phyloP scores from a whole-genome alignment of 208 protist genomes.

The Vickermania ingenoplastis region DNA sequence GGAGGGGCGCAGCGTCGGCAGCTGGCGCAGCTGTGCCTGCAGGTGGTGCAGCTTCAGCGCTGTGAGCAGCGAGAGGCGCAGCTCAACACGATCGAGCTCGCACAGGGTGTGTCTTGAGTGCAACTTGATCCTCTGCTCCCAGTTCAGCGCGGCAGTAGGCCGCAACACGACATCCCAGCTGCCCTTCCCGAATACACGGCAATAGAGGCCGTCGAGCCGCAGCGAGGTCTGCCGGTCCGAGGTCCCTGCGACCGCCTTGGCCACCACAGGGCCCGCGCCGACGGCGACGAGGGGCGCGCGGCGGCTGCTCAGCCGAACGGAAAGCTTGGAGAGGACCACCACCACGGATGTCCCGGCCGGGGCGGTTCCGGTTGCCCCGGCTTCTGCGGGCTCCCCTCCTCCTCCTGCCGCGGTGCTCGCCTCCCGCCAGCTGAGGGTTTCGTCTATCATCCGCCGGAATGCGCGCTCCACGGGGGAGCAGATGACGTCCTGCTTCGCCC shows the following conservation, averaged over 20 bases:
- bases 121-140: not conserved
- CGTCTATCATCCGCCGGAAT: too few relatives aligned
- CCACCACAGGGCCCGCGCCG: not conserved
- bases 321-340: too few relatives aligned
- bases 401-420: too few relatives aligned
- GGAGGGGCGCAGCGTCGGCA: not conserved
- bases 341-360: too few relatives aligned
- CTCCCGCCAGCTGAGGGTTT: too few relatives aligned
- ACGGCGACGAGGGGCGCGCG: not conserved
- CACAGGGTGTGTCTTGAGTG: not conserved
- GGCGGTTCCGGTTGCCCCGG: too few relatives aligned
- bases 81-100: not conserved
- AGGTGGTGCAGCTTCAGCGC: not conserved
- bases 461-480: not conserved
- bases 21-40: not conserved
- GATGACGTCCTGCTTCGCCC: not conserved
- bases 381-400: too few relatives aligned
- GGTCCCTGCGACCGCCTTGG: not conserved
- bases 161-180: not conserved
- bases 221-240: not conserved
- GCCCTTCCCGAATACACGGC: not conserved
- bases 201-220: not conserved
- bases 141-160: not conserved
- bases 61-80: not conserved
- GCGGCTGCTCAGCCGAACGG: not conserved